phyloP scores from a whole-genome alignment of 177 flowering plant species.

The Vitis hybrid region DNA sequence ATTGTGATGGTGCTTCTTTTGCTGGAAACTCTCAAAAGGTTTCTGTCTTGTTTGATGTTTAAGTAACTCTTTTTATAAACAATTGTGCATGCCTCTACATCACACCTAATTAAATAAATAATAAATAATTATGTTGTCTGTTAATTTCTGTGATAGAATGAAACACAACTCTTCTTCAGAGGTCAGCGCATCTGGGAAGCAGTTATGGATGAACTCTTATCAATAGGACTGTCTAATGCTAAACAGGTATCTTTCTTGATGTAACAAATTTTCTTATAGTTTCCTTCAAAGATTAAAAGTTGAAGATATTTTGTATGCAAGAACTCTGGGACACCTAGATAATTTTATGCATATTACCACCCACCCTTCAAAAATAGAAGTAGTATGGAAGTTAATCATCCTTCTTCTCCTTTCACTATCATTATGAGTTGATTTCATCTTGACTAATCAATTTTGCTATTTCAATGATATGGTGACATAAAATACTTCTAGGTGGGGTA shows the following conservation, averaged over 20 bases:
- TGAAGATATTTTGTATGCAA: not conserved
- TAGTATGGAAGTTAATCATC: not conserved
- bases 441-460: not conserved
- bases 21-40: constrained; percentile 57
- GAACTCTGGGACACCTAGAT: not conserved
- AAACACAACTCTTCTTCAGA: constrained; percentile 67
- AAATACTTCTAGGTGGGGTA: not conserved
- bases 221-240: constrained; percentile 69
- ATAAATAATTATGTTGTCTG: not conserved
- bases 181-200: constrained; percentile 92
- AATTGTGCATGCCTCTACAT: not conserved
- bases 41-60: not conserved
- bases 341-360: too few relatives aligned
- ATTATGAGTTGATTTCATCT: not conserved
- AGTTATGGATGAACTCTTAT: constrained; percentile 71
- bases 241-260: constrained; percentile 48
- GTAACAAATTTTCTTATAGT: not conserved
- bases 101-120: not conserved
- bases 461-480: not conserved
- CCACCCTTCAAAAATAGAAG: too few relatives aligned
- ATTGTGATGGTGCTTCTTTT: constrained; percentile 95
- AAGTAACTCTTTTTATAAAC: not conserved
- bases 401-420: not conserved
- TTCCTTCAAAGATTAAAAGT: not conserved
- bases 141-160: constrained; percentile 39